Evolutionary conservation across 1,139 yeast species (phyloP), one percentile per base, ranked within the genome.

Genomic region (Candida neerlandica): DNA sequence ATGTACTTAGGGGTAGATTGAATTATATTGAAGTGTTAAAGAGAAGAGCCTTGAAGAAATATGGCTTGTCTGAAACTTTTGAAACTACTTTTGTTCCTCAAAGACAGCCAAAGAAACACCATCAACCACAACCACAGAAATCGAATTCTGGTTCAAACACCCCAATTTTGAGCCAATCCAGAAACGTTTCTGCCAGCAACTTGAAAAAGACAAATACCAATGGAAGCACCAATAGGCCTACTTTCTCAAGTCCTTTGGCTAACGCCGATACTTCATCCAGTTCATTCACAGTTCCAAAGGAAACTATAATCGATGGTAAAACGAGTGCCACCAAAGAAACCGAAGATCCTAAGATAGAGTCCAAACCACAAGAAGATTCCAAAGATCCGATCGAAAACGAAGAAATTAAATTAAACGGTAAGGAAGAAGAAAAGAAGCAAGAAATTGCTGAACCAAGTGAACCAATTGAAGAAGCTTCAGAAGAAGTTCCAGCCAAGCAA

Each of bases 11-110:
- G 49, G 73, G 69, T 30, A 70, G 73, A 41, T 64, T 73, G 40
- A 67, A 74, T 27, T 82, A 81, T 59, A 73, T 82, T 52, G 83
- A 80, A 45, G 80, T 80, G 4, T 69, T 80, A 60, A 81, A 78
- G 62, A 71, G 70, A 55, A 71, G 84, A 60, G 73, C 82, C 3
- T 69, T 78, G 60, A 77, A 68, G 55, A 71, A 65, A 49, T 69
- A 69, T 51, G 80, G 80, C 1, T 65, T 76, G 46, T 59, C 66
- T 12, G 76, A 70, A 41, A 64, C 62, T 42, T 76, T 70, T 56
- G 62, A 64, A 44, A 76, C 84, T 2, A 64, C 75, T 1, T 73
- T 71, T 55, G 68, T 73, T 5, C 79, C 79, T 9, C 73, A 69
- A 47, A 64, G 66, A 48, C 51, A 59, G 30, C 37, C 53, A 51